Evolutionary conservation across 768 basidiomycete genomes (phyloP), one percentile per base, ranked within the genome.

Genomic region (Hemileccinum impolitum): DNA sequence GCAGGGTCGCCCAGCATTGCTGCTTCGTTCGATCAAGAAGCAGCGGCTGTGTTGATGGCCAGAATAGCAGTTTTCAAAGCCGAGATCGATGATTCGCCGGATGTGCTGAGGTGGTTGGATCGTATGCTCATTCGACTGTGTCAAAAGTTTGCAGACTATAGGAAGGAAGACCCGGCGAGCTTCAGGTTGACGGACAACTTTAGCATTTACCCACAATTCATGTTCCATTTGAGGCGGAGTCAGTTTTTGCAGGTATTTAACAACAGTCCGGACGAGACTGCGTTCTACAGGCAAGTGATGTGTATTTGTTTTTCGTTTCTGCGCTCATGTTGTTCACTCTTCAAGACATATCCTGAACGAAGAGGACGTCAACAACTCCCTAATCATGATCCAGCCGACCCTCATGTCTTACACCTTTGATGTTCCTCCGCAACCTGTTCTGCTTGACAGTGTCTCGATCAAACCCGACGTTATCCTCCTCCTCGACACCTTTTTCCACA

Each of bases 371-470:
- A 98, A 98, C 77, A 97, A 97, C 70, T 97, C 95, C 13, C 73
- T 99, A 50, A 96, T 98, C 70, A 98, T 98, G 96, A 99, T 99
- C 43, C 96, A 99, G 68, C 96, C 96, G 3, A 99, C 96, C 8
- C 81, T 99, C 43, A 98, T 98, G 94, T 94, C 94, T 3, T 99
- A 98, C 70, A 87, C 88, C 8, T 89, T 98, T 65, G 96, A 99
- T 64, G 80, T 84, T 3, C 79, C 84, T 10, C 86, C 96, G 13
- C 90, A 94, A 59, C 96, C 96, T 15, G 95, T 98, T 28, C 76
- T 99, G 17, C 84, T 99, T 28, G 96, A 99, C 73, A 94, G 91
- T 45, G 85, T 99, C 39, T 98, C 95, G 42, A 97, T 98, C 72
- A 94, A 95, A 69, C 89, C 90, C 38, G 96, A 98, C 61, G 92